phyloP scores from a whole-genome alignment of 345 rosid genomes.

The Syzygium oleosum region DNA sequence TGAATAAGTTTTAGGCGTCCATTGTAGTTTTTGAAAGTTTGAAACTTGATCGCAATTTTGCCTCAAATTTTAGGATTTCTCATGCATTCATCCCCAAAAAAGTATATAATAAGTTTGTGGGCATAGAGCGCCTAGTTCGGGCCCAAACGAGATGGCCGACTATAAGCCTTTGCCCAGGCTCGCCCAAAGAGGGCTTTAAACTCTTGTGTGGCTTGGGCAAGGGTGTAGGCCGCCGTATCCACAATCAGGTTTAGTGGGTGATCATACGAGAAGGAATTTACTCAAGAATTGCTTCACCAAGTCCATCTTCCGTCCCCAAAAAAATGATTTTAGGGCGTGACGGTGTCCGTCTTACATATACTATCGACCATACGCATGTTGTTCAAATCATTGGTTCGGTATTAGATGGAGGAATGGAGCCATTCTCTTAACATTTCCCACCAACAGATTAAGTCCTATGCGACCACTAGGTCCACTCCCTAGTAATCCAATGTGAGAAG shows the following conservation, averaged over 20 bases:
- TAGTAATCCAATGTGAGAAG: not conserved
- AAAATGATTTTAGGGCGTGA: not conserved
- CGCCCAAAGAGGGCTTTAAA: not conserved
- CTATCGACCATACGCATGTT: not conserved
- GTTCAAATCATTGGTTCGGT: not conserved
- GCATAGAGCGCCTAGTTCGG: rapidly evolving
- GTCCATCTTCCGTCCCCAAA: not conserved
- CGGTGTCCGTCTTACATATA: rapidly evolving
- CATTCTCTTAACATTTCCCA: not conserved
- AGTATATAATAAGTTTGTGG: not conserved
- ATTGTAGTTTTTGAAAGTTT: not conserved
- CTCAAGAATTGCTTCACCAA: rapidly evolving
- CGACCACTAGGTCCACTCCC: not conserved
- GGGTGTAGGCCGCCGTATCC: rapidly evolving
- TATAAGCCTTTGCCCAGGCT: not conserved
- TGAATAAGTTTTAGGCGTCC: rapidly evolving
- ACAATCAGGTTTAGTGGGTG: rapidly evolving
- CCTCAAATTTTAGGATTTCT: rapidly evolving
- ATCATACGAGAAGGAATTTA: not conserved
- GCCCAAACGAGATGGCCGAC: rapidly evolving
- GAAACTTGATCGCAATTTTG: rapidly evolving
- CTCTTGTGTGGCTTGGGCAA: rapidly evolving
- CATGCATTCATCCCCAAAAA: not conserved
- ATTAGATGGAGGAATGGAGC: not conserved
- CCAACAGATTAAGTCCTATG: not conserved